Percentiles rank a stretch among this genome's conserved stretches.
Evolutionary conservation across 768 basidiomycete species (phyloP).

Genomic region (Suillus paluster): DNA sequence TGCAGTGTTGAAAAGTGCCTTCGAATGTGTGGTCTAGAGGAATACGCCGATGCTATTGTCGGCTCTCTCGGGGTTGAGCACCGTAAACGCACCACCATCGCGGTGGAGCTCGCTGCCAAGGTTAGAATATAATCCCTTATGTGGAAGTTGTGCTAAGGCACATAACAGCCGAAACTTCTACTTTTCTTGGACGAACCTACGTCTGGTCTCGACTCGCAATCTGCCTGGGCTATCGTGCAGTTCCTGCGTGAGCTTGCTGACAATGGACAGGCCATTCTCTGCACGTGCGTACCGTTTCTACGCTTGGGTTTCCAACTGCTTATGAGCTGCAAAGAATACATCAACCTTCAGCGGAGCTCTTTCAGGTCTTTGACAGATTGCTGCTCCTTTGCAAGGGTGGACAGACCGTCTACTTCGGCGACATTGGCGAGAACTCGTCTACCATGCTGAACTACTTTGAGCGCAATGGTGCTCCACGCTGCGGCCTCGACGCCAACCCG

Average conservation of each 20-base stretch:
- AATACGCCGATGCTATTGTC: constrained; percentile 68
- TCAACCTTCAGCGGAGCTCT: constrained; percentile 79
- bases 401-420: constrained; percentile 69
- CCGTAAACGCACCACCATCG: constrained; percentile 84
- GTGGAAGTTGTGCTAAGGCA: background rate
- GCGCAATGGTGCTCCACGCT: constrained; percentile 62
- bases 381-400: constrained; percentile 81
- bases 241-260: constrained; percentile 79
- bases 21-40: constrained; percentile 66
- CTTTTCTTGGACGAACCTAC: constrained; percentile 92
- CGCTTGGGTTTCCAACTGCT: background rate
- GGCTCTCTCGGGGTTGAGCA: constrained; percentile 72
- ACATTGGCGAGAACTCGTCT: constrained; percentile 63
- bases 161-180: constrained; percentile 66
- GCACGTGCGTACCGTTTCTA: constrained; percentile 58
- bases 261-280: constrained; percentile 87
- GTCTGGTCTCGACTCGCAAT: constrained; percentile 87
- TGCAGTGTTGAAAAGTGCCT: constrained; percentile 60
- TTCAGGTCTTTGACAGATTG: constrained; percentile 80
- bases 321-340: background rate
- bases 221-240: constrained; percentile 79
- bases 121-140: constrained; percentile 11
- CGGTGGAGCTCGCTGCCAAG: constrained; percentile 86
- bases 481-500: constrained; percentile 73
- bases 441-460: constrained; percentile 81